Evolutionary conservation across 2,329 filamentous ascomycete genomes (phyloP), one percentile per base, ranked within the genome.

Genomic region (Monosporascus sp.): DNA sequence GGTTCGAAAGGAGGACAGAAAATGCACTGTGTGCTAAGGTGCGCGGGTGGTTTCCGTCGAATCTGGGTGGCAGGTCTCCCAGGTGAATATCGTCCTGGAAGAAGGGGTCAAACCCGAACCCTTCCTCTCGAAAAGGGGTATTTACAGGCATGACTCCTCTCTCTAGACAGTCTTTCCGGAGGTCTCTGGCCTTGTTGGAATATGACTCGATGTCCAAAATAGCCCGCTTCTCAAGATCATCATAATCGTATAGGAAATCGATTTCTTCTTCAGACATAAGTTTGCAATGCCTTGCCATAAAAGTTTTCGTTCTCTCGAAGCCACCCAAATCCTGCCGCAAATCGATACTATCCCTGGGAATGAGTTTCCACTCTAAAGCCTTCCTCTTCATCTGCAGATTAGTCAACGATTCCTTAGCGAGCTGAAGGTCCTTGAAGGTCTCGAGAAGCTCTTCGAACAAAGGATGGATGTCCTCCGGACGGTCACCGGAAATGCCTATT

Each of bases 1-100:
- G 78, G 45, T 76, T 77, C 7, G 76, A 75, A n/a, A 81, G 66
- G 7, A 82, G 67, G 26, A 74, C 65, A 7, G 75, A 67, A 50
- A 79, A 80, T 8, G 61, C 59, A 7, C 68, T 60, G 57, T 78
- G 73, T 7, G 69, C 69, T 5, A 78, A 63, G 9, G 59, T 67
- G 35, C 54, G 57, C 31, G 48, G 61, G 47, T 58, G 54, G 9
- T 65, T 58, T 43, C 55, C 52, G 14, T 38, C 48, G 41, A 44
- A 50, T 9, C 58, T 52, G 51, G 59, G 58, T 27, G 59, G 56
- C 48, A 43, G 53, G 11, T 68, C 65, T 16, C 69, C 68, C 22
- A 80, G 69, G 20, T 69, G 63, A 52, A 79, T 69, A 49, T 78
- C 76, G 27, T 76, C 74, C 44, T 70, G 69, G 37, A 59, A 63